A percentile compares a stretch with the other conserved stretches of the same genome.
Evolutionary conservation across 805 yeast species (phyloP).

Genomic region (Suhomyces kilbournensis): DNA sequence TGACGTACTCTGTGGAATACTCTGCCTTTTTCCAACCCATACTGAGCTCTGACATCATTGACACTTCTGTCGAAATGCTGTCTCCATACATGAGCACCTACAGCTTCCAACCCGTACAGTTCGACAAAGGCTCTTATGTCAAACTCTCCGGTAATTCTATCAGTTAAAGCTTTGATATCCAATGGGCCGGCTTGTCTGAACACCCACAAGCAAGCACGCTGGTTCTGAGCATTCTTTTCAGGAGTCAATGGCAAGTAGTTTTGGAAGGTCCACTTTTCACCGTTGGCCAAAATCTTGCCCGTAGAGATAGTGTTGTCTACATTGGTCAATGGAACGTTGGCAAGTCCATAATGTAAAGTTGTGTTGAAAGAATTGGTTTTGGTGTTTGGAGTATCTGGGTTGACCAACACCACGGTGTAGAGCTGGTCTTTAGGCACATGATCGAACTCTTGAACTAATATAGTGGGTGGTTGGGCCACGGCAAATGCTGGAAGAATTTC

Average conservation of each 20-base stretch:
- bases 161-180: slow-evolving; percentile 9
- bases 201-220: slow-evolving; percentile 87
- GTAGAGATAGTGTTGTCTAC: slow-evolving; percentile 56
- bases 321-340: slow-evolving; percentile 60
- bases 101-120: slow-evolving; percentile 56
- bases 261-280: slow-evolving; percentile 36
- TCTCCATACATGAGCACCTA: slow-evolving; percentile 94
- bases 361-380: slow-evolving; percentile 66
- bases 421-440: slow-evolving; percentile 44
- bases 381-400: slow-evolving; percentile 88
- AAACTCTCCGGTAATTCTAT: slow-evolving; percentile 36
- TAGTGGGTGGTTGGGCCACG: slow-evolving; percentile 72
- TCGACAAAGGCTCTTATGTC: slow-evolving; percentile 69
- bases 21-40: slow-evolving; percentile 72
- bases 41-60: slow-evolving; percentile 60
- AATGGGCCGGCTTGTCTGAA: slow-evolving; percentile 58
- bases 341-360: slow-evolving; percentile 72
- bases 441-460: slow-evolving; percentile 72
- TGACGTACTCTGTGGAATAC: slow-evolving; percentile 62
- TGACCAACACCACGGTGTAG: slow-evolving; percentile 78
- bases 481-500: slow-evolving; percentile 66
- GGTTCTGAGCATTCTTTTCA: slow-evolving; percentile 80
- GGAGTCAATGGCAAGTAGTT: slow-evolving; percentile 82
- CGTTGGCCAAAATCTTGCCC: slow-evolving; percentile 34
- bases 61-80: slow-evolving; percentile 77